Evolutionary conservation across 495 filamentous ascomycete species (phyloP).

Genomic region (Podospora didyma): DNA sequence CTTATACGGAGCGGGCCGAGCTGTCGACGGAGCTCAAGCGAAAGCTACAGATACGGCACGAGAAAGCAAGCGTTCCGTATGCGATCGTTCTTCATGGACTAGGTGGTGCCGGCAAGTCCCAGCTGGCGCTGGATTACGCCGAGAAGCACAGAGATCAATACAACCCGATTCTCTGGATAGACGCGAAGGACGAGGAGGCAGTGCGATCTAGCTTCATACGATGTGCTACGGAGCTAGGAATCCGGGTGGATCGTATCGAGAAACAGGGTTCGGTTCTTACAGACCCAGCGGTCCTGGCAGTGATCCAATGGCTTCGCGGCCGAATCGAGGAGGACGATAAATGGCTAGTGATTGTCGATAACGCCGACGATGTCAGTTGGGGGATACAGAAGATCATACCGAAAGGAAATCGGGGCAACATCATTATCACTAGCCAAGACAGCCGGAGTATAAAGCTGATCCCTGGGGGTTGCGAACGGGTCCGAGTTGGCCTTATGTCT

Average conservation of each 20-base stretch:
- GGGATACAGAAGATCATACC: slow-evolving; percentile 23
- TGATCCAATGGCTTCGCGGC: slow-evolving; percentile 36
- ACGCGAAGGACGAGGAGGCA: slow-evolving; percentile 17
- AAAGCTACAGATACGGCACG: slow-evolving; percentile 14
- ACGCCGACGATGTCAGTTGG: slow-evolving; percentile 35
- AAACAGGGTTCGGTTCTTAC: slow-evolving; percentile 16
- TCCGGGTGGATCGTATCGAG: slow-evolving; percentile 14
- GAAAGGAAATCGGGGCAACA: slow-evolving; percentile 20
- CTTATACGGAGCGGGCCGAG: slow-evolving; percentile 10
- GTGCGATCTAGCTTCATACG: slow-evolving; percentile 25
- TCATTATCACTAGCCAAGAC: slow-evolving; percentile 26
- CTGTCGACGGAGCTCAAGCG: slow-evolving; percentile 10
- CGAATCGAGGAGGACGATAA: slow-evolving; percentile 29
- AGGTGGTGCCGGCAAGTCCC: neutral
- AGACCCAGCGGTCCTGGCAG: slow-evolving; percentile 24
- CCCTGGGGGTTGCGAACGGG: slow-evolving; percentile 12
- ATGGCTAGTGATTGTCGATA: slow-evolving; percentile 45
- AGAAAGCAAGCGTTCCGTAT: slow-evolving; percentile 13
- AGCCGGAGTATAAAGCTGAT: slow-evolving; percentile 13
- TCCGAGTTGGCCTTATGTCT: slow-evolving; percentile 11
- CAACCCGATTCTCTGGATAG: neutral
- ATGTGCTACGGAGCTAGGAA: slow-evolving; percentile 21
- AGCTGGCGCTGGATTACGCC: neutral
- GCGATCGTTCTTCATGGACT: slow-evolving; percentile 8
- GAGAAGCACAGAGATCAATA: slow-evolving; percentile 10